Evolutionary conservation across 768 basidiomycete species (phyloP), one percentile per base, ranked within the genome.

Genomic region (Jaapia argillacea): DNA sequence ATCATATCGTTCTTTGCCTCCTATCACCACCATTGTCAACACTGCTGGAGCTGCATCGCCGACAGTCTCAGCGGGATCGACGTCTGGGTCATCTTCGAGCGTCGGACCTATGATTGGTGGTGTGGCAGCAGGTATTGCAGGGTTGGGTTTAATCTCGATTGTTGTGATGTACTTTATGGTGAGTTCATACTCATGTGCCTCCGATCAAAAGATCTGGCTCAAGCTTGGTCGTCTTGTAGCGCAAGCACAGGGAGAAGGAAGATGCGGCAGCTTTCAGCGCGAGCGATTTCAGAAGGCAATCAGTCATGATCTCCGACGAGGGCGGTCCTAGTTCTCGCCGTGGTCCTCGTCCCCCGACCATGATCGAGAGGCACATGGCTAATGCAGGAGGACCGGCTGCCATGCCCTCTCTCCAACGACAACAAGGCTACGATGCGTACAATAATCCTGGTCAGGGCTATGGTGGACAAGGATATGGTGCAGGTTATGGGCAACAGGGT

Each of bases 341-440:
- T 53, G 74, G 74, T 45, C 74, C 74, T 14, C 71, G 75, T 18
- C 76, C 79, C 14, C 80, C 81, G n/a, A 66, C 70, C 23, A 81
- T 81, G 80, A 68, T 76, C 41, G 72, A 82, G 51, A 65, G 66
- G 37, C 71, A 69, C 48, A 48, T 64, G 37, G 58, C 64, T 26
- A 65, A 60, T 51, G 51, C 10, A 40, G n/a, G n/a, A n/a, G n/a
- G n/a, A n/a, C 41, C 23, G 45, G 44, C 38, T 43, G 41, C 27
- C 43, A 23, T 27, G 3, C 4, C 33, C 3, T 41, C 45, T 12
- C 45, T 46, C 5, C 44, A 52, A 43, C 24, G 35, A 42, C 14
- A 43, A 45, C 1, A 46, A n/a, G 46, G 50, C 23, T 27, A 18
- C 5, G 36, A 23, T 22, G n/a, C 44, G 5, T 24, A 36, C 24